Conservation (phyloP, 139 green algal species). For the Gonium pectorale region DNA sequence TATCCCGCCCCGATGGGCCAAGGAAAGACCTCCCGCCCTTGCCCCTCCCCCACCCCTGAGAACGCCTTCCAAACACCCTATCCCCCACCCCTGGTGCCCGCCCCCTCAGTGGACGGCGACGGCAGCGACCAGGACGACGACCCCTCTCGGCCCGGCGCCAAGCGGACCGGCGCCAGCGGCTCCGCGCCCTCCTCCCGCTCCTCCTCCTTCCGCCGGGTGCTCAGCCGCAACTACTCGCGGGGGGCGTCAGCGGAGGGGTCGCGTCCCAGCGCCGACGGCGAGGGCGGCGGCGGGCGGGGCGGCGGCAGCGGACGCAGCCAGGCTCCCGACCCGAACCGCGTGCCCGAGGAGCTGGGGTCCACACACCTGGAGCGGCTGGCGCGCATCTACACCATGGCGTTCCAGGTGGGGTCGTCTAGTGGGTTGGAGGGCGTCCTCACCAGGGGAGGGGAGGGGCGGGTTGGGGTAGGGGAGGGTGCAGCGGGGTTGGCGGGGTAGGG, state of each 20-base stretch:
- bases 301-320: neutral
- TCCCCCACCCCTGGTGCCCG: no score
- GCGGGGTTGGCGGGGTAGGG: no score
- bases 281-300: neutral
- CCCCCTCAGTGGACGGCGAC: conserved; percentile 16
- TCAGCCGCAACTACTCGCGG: neutral
- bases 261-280: neutral
- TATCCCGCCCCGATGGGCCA: no score
- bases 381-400: conserved; percentile 54
- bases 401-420: conserved; percentile 9
- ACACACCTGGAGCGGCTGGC: conserved; percentile 57
- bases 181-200: neutral
- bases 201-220: conserved; percentile 24
- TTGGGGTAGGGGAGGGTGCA: no score
- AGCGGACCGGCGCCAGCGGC: neutral
- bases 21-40: no score
- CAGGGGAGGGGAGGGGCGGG: no score
- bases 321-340: conserved; percentile 41
- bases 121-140: conserved; percentile 21
- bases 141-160: neutral
- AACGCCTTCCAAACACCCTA: no score
- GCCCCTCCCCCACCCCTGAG: no score
- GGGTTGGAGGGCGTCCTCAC: neutral
- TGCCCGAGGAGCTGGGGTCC: conserved; percentile 49
- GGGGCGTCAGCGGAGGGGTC: neutral